A percentile compares a stretch with the other conserved stretches of the same genome.
Evolutionary conservation across 192 early-diverging fungal species (phyloP).

Genomic region (Neocallimastix lanati): DNA sequence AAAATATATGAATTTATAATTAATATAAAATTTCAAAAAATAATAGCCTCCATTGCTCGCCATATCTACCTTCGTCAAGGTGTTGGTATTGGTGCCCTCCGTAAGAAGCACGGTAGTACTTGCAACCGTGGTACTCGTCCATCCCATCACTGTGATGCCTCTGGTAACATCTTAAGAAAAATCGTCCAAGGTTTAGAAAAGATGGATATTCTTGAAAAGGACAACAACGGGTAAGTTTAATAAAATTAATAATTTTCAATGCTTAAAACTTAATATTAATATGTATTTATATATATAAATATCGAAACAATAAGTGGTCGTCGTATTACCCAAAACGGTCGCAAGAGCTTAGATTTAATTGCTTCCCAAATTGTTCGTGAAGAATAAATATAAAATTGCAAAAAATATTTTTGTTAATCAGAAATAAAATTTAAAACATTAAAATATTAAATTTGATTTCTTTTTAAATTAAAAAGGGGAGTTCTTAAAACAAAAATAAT

Average conservation of each 20-base stretch:
- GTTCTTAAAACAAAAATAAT: neutral
- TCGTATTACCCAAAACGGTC: slow-evolving; percentile 83
- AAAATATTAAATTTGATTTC: neutral
- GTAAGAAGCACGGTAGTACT: slow-evolving; percentile 82
- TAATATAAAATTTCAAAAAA: too few relatives aligned
- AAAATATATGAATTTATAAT: too few relatives aligned
- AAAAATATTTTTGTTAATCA: neutral
- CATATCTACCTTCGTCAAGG: slow-evolving; percentile 93
- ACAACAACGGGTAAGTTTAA: slow-evolving; percentile 67
- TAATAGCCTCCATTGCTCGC: slow-evolving; percentile 76
- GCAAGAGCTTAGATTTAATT: slow-evolving; percentile 98
- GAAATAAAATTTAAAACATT: neutral
- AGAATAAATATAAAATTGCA: neutral
- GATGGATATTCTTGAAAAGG: slow-evolving; percentile 90
- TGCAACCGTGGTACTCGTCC: slow-evolving; percentile 86
- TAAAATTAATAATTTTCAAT: too few relatives aligned
- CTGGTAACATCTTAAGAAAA: slow-evolving; percentile 89
- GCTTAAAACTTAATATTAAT: too few relatives aligned
- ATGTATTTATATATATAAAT: too few relatives aligned
- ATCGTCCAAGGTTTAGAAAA: slow-evolving; percentile 95
- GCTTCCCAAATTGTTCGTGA: slow-evolving; percentile 37
- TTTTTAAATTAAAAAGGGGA: neutral
- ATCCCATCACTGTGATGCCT: slow-evolving; percentile 69
- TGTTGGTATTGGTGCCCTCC: slow-evolving; percentile 86
- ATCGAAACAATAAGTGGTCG: slow-evolving; percentile 76